Evolutionary conservation across 345 rosid species (phyloP).

Genomic region (Gossypium sturtianum): DNA sequence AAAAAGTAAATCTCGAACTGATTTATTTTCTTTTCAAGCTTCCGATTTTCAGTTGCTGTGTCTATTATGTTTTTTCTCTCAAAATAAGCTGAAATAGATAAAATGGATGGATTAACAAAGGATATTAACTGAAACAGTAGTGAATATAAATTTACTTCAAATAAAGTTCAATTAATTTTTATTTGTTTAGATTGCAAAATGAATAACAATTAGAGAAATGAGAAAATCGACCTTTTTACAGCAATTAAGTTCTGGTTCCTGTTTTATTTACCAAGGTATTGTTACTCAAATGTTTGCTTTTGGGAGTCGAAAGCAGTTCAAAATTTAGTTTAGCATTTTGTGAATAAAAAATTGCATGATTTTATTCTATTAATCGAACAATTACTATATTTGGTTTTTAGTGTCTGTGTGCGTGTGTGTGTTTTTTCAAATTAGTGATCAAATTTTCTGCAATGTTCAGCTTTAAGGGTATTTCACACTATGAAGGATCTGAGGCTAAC

Average conservation of each 20-base stretch:
- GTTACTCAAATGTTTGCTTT: background rate
- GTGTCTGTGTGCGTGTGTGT: background rate
- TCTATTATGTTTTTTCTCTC: background rate
- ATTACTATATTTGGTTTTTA: background rate
- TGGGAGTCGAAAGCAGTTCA: background rate
- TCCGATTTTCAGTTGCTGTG: background rate
- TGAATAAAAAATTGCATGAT: background rate
- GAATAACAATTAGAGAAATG: background rate
- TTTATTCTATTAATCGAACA: background rate
- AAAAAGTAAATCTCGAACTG: constrained; percentile 37
- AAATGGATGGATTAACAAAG: background rate
- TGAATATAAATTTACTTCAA: background rate
- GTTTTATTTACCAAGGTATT: background rate
- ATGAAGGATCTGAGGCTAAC: constrained; percentile 45
- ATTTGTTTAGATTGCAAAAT: background rate
- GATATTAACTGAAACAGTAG: background rate
- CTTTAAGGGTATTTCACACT: constrained; percentile 85
- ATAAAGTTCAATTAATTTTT: background rate
- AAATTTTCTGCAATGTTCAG: constrained; percentile 26
- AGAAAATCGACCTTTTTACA: background rate
- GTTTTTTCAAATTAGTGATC: too few relatives aligned
- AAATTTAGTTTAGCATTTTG: background rate
- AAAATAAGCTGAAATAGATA: background rate
- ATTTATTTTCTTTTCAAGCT: background rate
- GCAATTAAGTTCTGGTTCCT: too few relatives aligned